Evolutionary conservation across 176 grass and related monocot species (phyloP).

Genomic region (Lolium perenne): DNA sequence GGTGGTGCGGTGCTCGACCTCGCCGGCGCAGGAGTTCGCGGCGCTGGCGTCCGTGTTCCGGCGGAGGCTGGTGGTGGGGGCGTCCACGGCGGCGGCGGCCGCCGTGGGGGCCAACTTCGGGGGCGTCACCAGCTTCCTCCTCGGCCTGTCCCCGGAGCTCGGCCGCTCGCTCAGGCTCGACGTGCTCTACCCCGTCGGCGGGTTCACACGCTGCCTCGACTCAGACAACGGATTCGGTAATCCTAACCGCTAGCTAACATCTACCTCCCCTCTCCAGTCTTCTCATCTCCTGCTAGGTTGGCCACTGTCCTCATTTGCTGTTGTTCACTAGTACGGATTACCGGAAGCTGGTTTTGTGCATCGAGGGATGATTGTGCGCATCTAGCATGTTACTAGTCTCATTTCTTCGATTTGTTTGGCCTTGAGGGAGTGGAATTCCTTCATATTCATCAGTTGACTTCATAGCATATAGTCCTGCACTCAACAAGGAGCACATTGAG

Average conservation of each 20-base stretch:
- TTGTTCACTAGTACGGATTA: not conserved
- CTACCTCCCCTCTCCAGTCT: too few species aligned
- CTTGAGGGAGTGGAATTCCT: not conserved
- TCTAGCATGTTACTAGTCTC: not conserved
- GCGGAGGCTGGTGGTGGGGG: slow-evolving; percentile 65
- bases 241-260: too few species aligned
- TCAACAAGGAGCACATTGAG: not conserved
- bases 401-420: not conserved
- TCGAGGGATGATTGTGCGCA: not conserved
- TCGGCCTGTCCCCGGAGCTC: slow-evolving; percentile 78
- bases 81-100: slow-evolving; percentile 52
- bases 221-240: slow-evolving; percentile 74
- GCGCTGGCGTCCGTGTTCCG: slow-evolving; percentile 80
- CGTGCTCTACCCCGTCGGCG: slow-evolving; percentile 86
- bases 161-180: slow-evolving; percentile 75
- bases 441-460: slow-evolving; percentile 14
- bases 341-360: not conserved
- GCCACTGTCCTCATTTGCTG: not conserved
- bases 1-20: slow-evolving; percentile 39
- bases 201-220: slow-evolving; percentile 88
- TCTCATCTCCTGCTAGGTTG: too few species aligned
- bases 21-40: slow-evolving; percentile 68
- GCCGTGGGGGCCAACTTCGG: slow-evolving; percentile 89
- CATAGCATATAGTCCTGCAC: not conserved
- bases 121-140: slow-evolving; percentile 86